phyloP scores from a whole-genome alignment of 1,139 yeast genomes.

The Yamadazyma triangularis region DNA sequence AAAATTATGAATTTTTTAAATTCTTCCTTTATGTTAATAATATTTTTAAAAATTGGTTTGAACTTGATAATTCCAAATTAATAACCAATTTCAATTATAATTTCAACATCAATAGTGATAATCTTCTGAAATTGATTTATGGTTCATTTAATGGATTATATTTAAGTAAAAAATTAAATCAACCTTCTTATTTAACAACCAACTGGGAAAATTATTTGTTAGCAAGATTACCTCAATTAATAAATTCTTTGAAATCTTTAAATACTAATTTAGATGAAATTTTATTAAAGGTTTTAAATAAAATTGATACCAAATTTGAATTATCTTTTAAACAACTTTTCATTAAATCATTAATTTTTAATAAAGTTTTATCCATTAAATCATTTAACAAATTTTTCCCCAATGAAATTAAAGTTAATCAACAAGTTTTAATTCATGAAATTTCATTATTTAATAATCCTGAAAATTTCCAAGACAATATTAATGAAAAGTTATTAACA shows the following conservation, averaged over 20 bases:
- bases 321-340: conserved; percentile 55
- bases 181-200: conserved; percentile 19
- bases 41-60: conserved; percentile 21
- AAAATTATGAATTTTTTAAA: conserved; percentile 16
- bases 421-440: conserved; percentile 20
- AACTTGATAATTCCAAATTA: conserved; percentile 14
- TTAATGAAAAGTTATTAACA: conserved; percentile 35
- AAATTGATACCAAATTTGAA: conserved; percentile 8
- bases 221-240: conserved; percentile 23
- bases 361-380: conserved; percentile 34
- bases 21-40: conserved; percentile 28
- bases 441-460: conserved; percentile 15
- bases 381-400: conserved; percentile 42
- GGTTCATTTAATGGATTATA: conserved; percentile 15
- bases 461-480: conserved; percentile 15
- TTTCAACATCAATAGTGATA: conserved; percentile 12
- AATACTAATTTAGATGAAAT: conserved; percentile 15
- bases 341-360: conserved; percentile 42
- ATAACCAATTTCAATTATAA: conserved; percentile 11
- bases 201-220: conserved; percentile 36
- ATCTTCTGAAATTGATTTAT: conserved; percentile 18
- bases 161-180: conserved; percentile 11
- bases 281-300: conserved; percentile 12
- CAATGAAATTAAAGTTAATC: conserved; percentile 31
- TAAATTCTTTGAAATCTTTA: conserved; percentile 12